These are phyloP conservation scores for Tetrahymena borealis DNA, from an alignment of 73 alveolate genomes.

Conservation along the genomic window DNA sequence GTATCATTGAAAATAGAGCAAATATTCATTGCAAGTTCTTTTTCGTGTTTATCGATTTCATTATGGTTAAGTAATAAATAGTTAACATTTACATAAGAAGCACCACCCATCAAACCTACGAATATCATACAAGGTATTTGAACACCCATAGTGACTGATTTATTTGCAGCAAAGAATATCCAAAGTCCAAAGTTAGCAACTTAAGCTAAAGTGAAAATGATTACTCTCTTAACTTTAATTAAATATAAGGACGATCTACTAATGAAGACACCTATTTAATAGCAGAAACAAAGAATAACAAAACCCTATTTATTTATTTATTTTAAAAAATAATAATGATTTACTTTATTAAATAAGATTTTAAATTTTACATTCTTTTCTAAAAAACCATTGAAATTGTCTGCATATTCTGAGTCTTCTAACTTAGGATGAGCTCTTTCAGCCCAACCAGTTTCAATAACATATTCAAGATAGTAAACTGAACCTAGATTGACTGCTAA, in stretches of 20 bases:
- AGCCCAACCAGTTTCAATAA: conserved; percentile 59
- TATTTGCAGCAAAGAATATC: neutral
- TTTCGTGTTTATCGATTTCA: conserved; percentile 6
- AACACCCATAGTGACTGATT: neutral
- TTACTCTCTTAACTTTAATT: conserved; percentile 1
- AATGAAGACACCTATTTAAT: conserved; percentile 2
- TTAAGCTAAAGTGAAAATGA: conserved; percentile 9
- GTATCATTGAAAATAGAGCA: conserved; percentile 13
- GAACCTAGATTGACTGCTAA: conserved; percentile 47
- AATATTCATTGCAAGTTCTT: conserved; percentile 35
- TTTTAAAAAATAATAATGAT: too few relatives aligned
- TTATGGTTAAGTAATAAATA: conserved; percentile 12
- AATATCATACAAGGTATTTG: conserved; percentile 23
- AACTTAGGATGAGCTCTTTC: conserved; percentile 50
- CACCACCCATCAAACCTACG: conserved; percentile 46
- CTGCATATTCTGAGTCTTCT: neutral
- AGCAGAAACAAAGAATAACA: neutral
- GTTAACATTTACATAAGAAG: conserved; percentile 32
- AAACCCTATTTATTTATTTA: neutral
- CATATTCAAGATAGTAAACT: conserved; percentile 72
- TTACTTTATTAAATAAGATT: too few relatives aligned
- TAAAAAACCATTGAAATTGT: neutral
- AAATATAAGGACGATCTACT: conserved; percentile 36
- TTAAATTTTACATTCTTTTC: neutral
- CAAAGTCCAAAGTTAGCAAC: neutral